A percentile compares a stretch with the other conserved stretches of the same genome.
Evolutionary conservation across 129 eudicot genomes (phyloP).

Genomic region (Arctium minus): DNA sequence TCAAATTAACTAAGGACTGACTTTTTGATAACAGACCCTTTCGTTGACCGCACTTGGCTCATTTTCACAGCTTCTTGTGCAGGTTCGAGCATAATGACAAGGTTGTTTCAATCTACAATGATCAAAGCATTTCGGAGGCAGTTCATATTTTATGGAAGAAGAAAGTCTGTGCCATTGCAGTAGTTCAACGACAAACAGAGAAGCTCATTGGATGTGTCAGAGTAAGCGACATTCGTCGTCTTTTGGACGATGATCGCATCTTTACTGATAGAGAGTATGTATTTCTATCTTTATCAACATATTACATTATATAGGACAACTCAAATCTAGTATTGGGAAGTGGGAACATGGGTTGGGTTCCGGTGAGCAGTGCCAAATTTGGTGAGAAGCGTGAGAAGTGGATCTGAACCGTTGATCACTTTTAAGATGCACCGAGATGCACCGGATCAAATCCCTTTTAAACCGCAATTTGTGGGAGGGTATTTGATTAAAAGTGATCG

Average conservation of each 20-base stretch:
- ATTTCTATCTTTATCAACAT: not conserved
- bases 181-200: slow-evolving; percentile 21
- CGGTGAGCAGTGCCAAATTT: no score
- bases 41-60: not conserved
- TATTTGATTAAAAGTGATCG: no score
- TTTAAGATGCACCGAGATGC: no score
- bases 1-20: not conserved
- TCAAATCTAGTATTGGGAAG: no score
- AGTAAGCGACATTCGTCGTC: slow-evolving; percentile 23
- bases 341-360: no score
- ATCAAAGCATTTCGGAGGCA: slow-evolving; percentile 28
- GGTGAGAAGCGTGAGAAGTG: no score
- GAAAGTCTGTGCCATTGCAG: slow-evolving; percentile 33
- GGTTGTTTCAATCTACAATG: slow-evolving; percentile 24
- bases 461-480: no score
- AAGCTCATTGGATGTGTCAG: slow-evolving; percentile 40
- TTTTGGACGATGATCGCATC: slow-evolving; percentile 26
- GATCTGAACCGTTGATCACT: no score
- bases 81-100: slow-evolving; percentile 32
- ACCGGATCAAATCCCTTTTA: no score
- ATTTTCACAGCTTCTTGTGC: slow-evolving; percentile 14
- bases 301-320: not conserved
- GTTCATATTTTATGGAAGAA: slow-evolving; percentile 29
- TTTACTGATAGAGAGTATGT: slow-evolving; percentile 32
- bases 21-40: not conserved